These are phyloP conservation scores for Metschnikowia sp. DNA, from an alignment of 805 yeast genomes.

Conservation along the genomic window DNA sequence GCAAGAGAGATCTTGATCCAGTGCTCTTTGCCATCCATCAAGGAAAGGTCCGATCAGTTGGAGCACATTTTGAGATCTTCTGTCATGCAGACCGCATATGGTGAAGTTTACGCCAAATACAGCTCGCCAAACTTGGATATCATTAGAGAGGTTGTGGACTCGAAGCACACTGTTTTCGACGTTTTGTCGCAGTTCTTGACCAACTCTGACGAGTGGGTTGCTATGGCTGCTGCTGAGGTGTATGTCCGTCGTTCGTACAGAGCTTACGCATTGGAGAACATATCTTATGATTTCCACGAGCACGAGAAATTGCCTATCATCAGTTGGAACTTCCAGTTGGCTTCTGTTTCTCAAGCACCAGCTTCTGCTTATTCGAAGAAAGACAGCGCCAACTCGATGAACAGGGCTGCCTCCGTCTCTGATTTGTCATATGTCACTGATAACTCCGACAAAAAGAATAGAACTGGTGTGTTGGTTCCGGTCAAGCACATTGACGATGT, in stretches of 20 bases:
- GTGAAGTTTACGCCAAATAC: slow-evolving; percentile 73
- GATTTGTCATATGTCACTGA: slow-evolving; percentile 85
- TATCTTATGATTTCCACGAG: slow-evolving; percentile 55
- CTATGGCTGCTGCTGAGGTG: slow-evolving; percentile 95
- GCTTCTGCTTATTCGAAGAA: slow-evolving; percentile 57
- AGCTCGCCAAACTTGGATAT: slow-evolving; percentile 77
- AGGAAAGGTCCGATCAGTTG: slow-evolving; percentile 94
- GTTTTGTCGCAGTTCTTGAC: slow-evolving; percentile 89
- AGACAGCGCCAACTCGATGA: slow-evolving; percentile 35
- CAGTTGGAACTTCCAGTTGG: slow-evolving; percentile 87
- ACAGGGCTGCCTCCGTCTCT: slow-evolving; percentile 88
- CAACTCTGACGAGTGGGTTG: slow-evolving; percentile 80
- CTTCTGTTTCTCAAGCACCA: slow-evolving; percentile 70
- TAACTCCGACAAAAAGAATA: slow-evolving; percentile 62
- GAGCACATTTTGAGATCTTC: slow-evolving; percentile 93
- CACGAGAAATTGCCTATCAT: slow-evolving; percentile 58
- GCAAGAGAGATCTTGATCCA: slow-evolving; percentile 96
- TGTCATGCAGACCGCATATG: slow-evolving; percentile 85
- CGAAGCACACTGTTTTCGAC: slow-evolving; percentile 94
- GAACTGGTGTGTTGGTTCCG: slow-evolving; percentile 84
- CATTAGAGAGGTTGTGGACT: slow-evolving; percentile 89
- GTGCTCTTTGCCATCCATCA: slow-evolving; percentile 93
- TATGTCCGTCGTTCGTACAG: slow-evolving; percentile 96
- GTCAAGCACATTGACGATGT: slow-evolving; percentile 83
- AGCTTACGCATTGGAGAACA: slow-evolving; percentile 84